These are phyloP conservation scores for Arthrocladium fulminans DNA, from an alignment of 2,329 filamentous ascomycete species.

Conservation along the genomic window DNA sequence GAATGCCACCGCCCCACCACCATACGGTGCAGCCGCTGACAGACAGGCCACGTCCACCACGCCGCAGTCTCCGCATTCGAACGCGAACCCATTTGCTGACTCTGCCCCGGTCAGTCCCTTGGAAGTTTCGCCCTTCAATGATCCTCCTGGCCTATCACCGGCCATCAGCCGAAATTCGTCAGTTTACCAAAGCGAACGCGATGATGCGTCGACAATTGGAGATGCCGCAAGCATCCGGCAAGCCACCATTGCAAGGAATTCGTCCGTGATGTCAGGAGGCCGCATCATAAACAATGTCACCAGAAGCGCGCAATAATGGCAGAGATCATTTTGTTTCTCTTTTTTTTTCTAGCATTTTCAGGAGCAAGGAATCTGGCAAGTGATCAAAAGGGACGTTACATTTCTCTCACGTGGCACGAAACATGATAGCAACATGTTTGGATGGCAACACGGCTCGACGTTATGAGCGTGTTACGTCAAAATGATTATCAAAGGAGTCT, in stretches of 20 bases:
- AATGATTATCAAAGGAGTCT: neutral
- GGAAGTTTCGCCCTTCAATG: slow-evolving; percentile 20
- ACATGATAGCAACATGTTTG: neutral
- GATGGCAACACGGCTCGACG: slow-evolving; percentile 8
- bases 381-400: neutral
- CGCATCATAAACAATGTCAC: neutral
- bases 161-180: slow-evolving; percentile 18
- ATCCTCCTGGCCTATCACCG: slow-evolving; percentile 14
- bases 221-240: slow-evolving; percentile 20
- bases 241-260: slow-evolving; percentile 18
- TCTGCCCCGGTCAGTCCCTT: slow-evolving; percentile 18
- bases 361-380: neutral
- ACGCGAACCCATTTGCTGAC: slow-evolving; percentile 20
- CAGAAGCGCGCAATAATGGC: neutral
- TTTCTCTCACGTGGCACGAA: neutral
- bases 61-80: slow-evolving; percentile 9
- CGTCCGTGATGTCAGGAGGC: slow-evolving; percentile 14
- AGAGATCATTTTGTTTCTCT: neutral
- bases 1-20: slow-evolving; percentile 20
- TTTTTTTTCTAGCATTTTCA: slow-evolving; percentile 3
- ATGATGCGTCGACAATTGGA: slow-evolving; percentile 12
- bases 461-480: neutral
- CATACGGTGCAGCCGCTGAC: slow-evolving; percentile 11
- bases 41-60: slow-evolving; percentile 9
- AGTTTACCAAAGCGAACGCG: slow-evolving; percentile 14